phyloP scores from a whole-genome alignment of 306 rosid genomes.

The Amphicarpaea edgeworthii region DNA sequence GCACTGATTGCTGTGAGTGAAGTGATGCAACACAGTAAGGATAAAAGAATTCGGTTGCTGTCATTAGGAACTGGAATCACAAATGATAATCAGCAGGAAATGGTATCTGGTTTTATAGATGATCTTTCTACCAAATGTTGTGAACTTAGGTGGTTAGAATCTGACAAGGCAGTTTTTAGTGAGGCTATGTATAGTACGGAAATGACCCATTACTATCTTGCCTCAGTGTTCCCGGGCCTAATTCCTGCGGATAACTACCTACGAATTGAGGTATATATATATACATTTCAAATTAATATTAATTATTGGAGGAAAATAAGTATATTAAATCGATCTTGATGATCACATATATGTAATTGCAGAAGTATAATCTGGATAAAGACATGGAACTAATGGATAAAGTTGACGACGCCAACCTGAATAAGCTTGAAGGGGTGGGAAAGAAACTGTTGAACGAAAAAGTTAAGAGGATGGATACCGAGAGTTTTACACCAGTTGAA shows the following conservation, averaged over 20 bases:
- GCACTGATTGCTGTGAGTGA: background rate
- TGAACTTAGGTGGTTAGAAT: background rate
- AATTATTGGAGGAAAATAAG: background rate
- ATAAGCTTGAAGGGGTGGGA: background rate
- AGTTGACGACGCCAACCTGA: background rate
- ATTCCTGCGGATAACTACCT: background rate
- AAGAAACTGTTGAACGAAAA: background rate
- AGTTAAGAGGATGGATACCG: constrained; percentile 33
- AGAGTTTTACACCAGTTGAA: constrained; percentile 41
- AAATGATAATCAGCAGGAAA: too few species aligned
- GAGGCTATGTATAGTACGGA: background rate
- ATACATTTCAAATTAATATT: too few species aligned
- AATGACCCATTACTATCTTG: constrained; percentile 32
- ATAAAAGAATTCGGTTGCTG: background rate
- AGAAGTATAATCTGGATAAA: background rate
- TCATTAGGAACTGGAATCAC: background rate
- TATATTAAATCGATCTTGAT: background rate
- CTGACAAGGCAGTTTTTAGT: fast-evolving
- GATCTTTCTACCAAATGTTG: too few species aligned
- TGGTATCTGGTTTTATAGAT: too few species aligned
- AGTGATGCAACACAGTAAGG: background rate
- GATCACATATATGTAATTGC: background rate
- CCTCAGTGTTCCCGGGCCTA: constrained; percentile 28
- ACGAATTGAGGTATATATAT: constrained; percentile 27
- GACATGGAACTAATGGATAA: background rate